Evolutionary conservation across 2,329 filamentous ascomycete genomes (phyloP), one percentile per base, ranked within the genome.

Genomic region (Penicillium corylophilum): DNA sequence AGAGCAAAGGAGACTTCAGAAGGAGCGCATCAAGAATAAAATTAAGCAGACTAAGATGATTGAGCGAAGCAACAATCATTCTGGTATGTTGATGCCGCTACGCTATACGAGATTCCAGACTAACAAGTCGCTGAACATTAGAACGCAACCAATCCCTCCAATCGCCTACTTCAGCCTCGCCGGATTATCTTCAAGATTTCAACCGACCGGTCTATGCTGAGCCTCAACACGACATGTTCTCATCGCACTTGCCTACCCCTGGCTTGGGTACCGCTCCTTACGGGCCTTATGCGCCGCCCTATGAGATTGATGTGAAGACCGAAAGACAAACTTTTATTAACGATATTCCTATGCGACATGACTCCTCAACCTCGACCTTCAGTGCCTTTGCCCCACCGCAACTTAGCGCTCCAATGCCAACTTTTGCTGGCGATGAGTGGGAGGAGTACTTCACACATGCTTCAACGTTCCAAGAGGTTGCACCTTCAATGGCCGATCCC

Each of bases 11-110:
- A 84, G 87, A 64, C 78, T 86, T 50, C 90, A 96, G 72, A 99
- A 97, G 77, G 94, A 97, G 70, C 79, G 87, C 62, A 95, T 99
- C 81, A 99, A 99, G 82, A 87, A 88, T 74, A 90, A 93, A 74
- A 97, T 99, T 80, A 96, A 96, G 84, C 85, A 87, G 70, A 97
- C 94, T 70, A 97, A 97, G 82, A 81, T 95, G 62, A 86, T 86
- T 23, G 93, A 96, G 76, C n/a, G n/a, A n/a, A n/a, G n/a, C n/a
- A n/a, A n/a, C n/a, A n/a, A n/a, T n/a, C n/a, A n/a, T n/a, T n/a
- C n/a, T n/a, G n/a, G n/a, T n/a, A n/a, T n/a, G n/a, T n/a, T n/a
- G n/a, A n/a, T n/a, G n/a, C n/a, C n/a, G n/a, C n/a, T n/a, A n/a
- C n/a, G n/a, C n/a, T n/a, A n/a, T n/a, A n/a, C n/a, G n/a, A n/a